Percentiles rank a stretch among this genome's conserved stretches.
These are phyloP conservation scores for Candolleomyces aberdarensis DNA, from an alignment of 768 basidiomycete species.

Conservation along the genomic window DNA sequence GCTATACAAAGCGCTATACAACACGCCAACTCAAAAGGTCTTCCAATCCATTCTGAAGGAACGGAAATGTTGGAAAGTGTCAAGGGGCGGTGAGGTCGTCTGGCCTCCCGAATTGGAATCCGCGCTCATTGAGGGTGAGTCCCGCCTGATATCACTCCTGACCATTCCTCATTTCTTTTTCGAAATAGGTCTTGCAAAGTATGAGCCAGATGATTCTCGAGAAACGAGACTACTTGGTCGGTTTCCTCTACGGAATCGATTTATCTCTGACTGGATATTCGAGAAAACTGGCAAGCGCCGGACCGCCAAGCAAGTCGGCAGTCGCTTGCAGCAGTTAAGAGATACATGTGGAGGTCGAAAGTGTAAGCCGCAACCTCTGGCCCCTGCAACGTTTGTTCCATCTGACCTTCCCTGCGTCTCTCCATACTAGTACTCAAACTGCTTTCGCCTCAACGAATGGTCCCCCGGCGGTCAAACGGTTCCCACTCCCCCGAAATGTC, in stretches of 20 bases:
- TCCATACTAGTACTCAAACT: slow-evolving; percentile 41
- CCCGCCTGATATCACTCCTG: neutral
- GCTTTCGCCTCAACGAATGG: slow-evolving; percentile 35
- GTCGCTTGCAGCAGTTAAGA: slow-evolving; percentile 73
- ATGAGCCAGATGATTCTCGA: slow-evolving; percentile 68
- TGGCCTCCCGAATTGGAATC: slow-evolving; percentile 82
- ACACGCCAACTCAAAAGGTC: slow-evolving; percentile 52
- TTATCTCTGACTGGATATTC: slow-evolving; percentile 76
- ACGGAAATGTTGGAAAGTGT: slow-evolving; percentile 74
- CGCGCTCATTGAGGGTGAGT: slow-evolving; percentile 66
- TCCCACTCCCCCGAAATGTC: slow-evolving; percentile 27
- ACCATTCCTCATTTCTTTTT: neutral
- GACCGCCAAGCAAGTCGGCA: slow-evolving; percentile 78
- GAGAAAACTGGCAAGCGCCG: slow-evolving; percentile 65
- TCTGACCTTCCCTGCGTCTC: slow-evolving; percentile 6
- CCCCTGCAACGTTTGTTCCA: neutral
- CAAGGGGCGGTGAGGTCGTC: slow-evolving; percentile 69
- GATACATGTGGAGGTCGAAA: slow-evolving; percentile 72
- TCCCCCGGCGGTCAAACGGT: slow-evolving; percentile 18
- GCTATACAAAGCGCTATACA: too few relatives aligned
- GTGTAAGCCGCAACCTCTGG: slow-evolving; percentile 39
- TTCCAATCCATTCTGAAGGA: slow-evolving; percentile 64
- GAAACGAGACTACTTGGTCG: slow-evolving; percentile 72
- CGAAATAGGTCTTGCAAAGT: slow-evolving; percentile 60
- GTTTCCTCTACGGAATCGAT: slow-evolving; percentile 76